Evolutionary conservation across 2,329 filamentous ascomycete genomes (phyloP).

Genomic region (Colletotrichum truncatum): DNA sequence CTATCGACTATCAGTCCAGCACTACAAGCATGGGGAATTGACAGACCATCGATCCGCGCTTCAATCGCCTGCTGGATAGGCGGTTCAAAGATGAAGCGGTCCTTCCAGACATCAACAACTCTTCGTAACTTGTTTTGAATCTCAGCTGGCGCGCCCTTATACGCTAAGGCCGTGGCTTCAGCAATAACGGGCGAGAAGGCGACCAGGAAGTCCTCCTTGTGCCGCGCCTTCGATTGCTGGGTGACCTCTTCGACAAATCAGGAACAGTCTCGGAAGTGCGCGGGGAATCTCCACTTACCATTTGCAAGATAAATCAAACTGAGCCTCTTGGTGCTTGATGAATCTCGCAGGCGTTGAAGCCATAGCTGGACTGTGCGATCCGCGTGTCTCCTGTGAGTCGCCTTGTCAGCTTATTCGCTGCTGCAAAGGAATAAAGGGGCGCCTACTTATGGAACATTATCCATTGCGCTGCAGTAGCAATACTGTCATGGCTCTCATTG

Average conservation of each 20-base stretch:
- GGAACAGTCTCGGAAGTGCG: neutral
- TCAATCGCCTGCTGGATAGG: conserved; percentile 86
- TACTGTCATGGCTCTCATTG: conserved; percentile 97
- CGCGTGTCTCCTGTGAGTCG: conserved; percentile 79
- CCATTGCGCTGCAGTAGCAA: conserved; percentile 97
- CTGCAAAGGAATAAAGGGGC: neutral
- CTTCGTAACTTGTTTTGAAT: conserved; percentile 88
- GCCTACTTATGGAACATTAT: conserved; percentile 87
- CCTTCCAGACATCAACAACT: conserved; percentile 94
- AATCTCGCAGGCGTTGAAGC: conserved; percentile 90
- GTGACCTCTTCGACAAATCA: conserved; percentile 77
- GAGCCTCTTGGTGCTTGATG: conserved; percentile 83
- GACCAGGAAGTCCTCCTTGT: conserved; percentile 90
- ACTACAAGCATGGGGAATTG: neutral
- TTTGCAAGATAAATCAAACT: conserved; percentile 96
- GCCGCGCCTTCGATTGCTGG: conserved; percentile 92
- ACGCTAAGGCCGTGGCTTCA: conserved; percentile 89
- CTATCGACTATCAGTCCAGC: conserved; percentile 46
- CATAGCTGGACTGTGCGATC: conserved; percentile 92
- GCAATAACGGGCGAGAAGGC: conserved; percentile 93
- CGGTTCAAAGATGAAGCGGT: conserved; percentile 83
- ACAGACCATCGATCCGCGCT: conserved; percentile 77
- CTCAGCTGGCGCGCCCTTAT: conserved; percentile 87
- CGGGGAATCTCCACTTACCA: conserved; percentile 61
- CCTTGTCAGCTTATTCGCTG: conserved; percentile 10